These are phyloP conservation scores for Linum trigynum DNA, from an alignment of 345 rosid species.

Conservation along the genomic window DNA sequence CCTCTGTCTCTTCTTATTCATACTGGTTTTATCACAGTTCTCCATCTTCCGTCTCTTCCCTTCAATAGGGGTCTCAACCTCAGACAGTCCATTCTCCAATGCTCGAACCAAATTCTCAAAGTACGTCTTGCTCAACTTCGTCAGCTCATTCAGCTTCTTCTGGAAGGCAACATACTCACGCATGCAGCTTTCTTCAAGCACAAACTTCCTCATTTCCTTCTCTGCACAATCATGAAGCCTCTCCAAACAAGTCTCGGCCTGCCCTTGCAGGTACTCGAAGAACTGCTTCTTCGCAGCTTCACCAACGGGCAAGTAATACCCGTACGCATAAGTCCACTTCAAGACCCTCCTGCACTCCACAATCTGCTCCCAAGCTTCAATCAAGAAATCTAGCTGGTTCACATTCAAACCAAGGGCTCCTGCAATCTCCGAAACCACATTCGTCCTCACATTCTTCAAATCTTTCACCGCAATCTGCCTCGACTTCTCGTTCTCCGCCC, in stretches of 20 bases:
- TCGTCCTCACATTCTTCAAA: background rate
- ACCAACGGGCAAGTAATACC: constrained; percentile 17
- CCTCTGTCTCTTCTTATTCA: no score
- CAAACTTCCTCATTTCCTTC: background rate
- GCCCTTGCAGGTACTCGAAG: constrained; percentile 11
- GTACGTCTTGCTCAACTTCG: constrained; percentile 1
- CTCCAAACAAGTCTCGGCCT: constrained; percentile 1
- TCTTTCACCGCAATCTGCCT: background rate
- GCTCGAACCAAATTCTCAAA: constrained; percentile 5
- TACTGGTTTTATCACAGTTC: no score
- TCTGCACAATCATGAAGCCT: constrained; percentile 6
- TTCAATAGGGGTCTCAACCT: background rate
- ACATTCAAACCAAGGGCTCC: background rate
- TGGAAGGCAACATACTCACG: background rate
- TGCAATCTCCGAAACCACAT: background rate
- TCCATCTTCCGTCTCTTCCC: no score
- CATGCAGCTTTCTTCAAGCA: background rate
- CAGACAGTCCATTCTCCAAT: constrained; percentile 5
- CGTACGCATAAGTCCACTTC: constrained; percentile 35
- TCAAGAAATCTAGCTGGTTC: constrained; percentile 14
- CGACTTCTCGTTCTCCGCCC: constrained; percentile 1
- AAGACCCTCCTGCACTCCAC: constrained; percentile 27
- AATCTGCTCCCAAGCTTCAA: constrained; percentile 28
- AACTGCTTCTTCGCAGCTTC: constrained; percentile 18
- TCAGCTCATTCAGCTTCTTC: background rate